Percentiles rank a stretch among this genome's conserved stretches.
Conservation (phyloP, 1,284 basidiomycete genomes). For the Ganoderma lingzhi region DNA sequence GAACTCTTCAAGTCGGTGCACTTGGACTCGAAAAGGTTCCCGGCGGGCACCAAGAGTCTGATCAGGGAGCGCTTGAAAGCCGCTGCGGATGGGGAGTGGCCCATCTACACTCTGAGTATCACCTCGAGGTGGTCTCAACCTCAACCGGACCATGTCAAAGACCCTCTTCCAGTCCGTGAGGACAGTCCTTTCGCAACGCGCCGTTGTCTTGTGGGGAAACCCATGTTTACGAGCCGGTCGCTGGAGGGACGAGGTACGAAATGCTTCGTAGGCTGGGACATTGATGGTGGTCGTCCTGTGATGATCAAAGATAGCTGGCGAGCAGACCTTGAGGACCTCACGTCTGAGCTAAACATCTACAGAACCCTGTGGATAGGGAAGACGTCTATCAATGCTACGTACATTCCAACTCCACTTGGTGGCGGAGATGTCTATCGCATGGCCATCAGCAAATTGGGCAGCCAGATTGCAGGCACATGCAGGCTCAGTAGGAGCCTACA, state of each 20-base stretch:
- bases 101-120: neutral
- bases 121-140: neutral
- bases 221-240: neutral
- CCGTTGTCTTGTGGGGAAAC: neutral
- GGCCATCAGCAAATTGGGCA: too few species aligned
- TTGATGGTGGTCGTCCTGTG: neutral
- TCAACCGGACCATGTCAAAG: neutral
- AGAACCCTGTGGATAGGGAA: neutral
- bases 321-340: neutral
- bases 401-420: neutral
- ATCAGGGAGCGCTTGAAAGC: neutral
- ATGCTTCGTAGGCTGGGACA: neutral
- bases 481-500: too few species aligned
- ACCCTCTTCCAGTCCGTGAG: neutral
- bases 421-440: neutral
- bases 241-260: neutral
- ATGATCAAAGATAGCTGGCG: slow-evolving; percentile 3
- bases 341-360: neutral
- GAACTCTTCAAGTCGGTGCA: neutral
- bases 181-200: neutral
- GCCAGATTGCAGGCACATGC: too few species aligned
- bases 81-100: neutral
- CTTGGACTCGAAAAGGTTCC: neutral
- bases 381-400: neutral
- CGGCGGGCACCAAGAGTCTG: neutral